Evolutionary conservation across 805 yeast species (phyloP).

Genomic region (Spathaspora arborariae): DNA sequence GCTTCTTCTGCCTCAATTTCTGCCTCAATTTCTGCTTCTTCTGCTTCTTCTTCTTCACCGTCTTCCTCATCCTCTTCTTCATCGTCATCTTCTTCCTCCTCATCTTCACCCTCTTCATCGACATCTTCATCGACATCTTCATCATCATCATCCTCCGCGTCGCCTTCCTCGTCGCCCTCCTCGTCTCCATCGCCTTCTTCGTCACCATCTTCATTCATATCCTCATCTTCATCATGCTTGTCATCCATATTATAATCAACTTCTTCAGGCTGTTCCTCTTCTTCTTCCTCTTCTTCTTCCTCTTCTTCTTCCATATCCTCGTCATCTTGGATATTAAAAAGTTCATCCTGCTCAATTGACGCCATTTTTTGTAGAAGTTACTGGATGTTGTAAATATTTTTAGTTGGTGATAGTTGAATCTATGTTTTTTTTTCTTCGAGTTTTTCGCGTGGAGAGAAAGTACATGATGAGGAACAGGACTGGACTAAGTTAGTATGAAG

Average conservation of each 20-base stretch:
- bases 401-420: not conserved
- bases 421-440: not conserved
- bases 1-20: slow-evolving; percentile 7
- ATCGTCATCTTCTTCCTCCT: slow-evolving; percentile 13
- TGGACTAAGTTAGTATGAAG: not conserved
- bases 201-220: slow-evolving; percentile 16
- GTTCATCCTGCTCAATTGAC: slow-evolving; percentile 22
- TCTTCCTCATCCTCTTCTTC: slow-evolving; percentile 14
- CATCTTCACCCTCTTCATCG: slow-evolving; percentile 17
- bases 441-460: not conserved
- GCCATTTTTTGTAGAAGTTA: slow-evolving; percentile 7
- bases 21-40: slow-evolving; percentile 7
- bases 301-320: slow-evolving; percentile 15
- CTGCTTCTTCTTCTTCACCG: slow-evolving; percentile 14
- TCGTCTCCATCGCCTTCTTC: slow-evolving; percentile 17
- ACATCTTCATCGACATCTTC: slow-evolving; percentile 16
- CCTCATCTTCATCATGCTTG: slow-evolving; percentile 7
- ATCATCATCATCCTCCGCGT: slow-evolving; percentile 12
- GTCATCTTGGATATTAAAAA: slow-evolving; percentile 17
- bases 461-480: not conserved
- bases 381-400: not conserved
- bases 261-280: slow-evolving; percentile 9
- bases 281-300: slow-evolving; percentile 16
- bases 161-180: slow-evolving; percentile 15
- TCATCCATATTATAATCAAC: slow-evolving; percentile 13